Evolutionary conservation across 352 stramenopile genomes (phyloP), one percentile per base, ranked within the genome.

Genomic region (Hyphochytrium catenoides): DNA sequence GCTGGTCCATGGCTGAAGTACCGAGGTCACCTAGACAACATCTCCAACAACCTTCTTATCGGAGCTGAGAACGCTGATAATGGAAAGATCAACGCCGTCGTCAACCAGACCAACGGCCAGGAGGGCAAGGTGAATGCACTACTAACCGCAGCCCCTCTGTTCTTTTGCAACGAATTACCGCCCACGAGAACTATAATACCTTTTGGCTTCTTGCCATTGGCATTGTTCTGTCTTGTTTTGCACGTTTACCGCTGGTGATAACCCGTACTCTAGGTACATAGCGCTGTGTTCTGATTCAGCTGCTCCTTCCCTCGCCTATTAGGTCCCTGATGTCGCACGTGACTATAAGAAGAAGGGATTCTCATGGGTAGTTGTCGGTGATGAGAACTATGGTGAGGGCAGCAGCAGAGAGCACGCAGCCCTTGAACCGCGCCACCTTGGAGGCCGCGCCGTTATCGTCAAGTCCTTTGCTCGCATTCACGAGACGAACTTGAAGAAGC

Each of bases 401-500:
- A 83, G 60, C 38, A 90, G 74, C 37, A 70, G 77, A 39, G 77
- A 92, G 54, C 77, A 92, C 56, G 77, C 77, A 8, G 77, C 77
- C 35, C 51, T 92, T 16, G 74, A 91, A 53, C 77, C 77, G 18
- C 72, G 77, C 36, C 74, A 88, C 57, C 61, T 92, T 33, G 75
- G 75, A 29, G 77, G 74, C 43, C 58, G 68, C 36, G 77, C 77
- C 38, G 73, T 92, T 27, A 82, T 92, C 27, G 69, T 85, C 24
- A 88, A 88, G 60, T 87, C 69, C 54, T 92, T 92, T 48, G 77
- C 77, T 26, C 72, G 77, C 55, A 92, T 92, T 49, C 77, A 92
- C 63, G 77, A 92, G 60, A 92, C 77, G 21, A 92, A 92, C 62
- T 53, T 92, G 50, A 92, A 92, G 72, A 92, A 92, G 70, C 77